These are phyloP conservation scores for Perkinsus chesapeaki DNA, from an alignment of 169 alveolate genomes.

Conservation along the genomic window DNA sequence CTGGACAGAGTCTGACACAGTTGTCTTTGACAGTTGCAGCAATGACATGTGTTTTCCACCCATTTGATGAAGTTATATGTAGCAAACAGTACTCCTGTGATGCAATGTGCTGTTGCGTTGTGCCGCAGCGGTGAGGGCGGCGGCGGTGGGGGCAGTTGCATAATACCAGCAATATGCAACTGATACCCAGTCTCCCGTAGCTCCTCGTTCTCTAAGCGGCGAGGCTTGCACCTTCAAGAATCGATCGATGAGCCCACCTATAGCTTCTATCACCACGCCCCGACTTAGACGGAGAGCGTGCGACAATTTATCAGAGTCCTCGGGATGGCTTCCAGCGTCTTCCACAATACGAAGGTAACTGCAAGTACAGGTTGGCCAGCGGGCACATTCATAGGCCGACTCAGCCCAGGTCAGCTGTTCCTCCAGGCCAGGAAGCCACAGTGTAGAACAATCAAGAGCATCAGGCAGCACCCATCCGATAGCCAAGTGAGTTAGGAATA, in stretches of 20 bases:
- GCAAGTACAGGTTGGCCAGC: background rate
- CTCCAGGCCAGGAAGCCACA: background rate
- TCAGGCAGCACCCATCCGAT: background rate
- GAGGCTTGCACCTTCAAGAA: background rate
- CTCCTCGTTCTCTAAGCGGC: background rate
- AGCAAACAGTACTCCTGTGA: background rate
- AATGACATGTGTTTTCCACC: background rate
- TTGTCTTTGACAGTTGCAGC: background rate
- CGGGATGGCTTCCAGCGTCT: background rate
- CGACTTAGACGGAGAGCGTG: background rate
- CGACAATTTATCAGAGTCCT: background rate
- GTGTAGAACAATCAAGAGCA: background rate
- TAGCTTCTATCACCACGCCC: background rate
- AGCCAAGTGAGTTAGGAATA: background rate
- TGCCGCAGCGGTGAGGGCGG: background rate
- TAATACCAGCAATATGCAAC: background rate
- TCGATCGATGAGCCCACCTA: background rate
- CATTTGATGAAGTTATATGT: background rate
- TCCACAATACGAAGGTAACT: background rate
- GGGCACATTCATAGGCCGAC: background rate
- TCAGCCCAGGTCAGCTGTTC: background rate
- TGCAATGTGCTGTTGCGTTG: background rate
- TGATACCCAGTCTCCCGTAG: background rate
- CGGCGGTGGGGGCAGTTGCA: background rate
- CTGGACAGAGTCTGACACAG: background rate